A percentile compares a stretch with the other conserved stretches of the same genome.
These are phyloP conservation scores for Oleoguttula mirabilis DNA, from an alignment of 495 filamentous ascomycete species.

Conservation along the genomic window DNA sequence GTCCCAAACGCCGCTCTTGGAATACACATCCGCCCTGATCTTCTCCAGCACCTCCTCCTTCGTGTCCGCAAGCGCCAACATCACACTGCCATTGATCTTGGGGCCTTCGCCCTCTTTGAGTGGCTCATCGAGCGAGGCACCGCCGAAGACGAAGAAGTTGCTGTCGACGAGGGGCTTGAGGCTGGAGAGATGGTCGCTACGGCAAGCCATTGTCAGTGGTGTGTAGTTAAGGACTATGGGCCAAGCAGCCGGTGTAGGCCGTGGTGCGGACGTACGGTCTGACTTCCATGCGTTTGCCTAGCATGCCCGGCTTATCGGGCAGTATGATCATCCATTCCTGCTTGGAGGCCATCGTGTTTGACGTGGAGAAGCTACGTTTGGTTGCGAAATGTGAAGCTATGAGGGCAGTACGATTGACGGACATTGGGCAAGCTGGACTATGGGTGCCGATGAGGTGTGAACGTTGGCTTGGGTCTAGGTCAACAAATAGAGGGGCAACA, in stretches of 20 bases:
- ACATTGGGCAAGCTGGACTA: too few relatives aligned
- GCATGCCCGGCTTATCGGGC: constrained; percentile 59
- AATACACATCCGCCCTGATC: constrained; percentile 63
- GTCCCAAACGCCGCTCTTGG: constrained; percentile 67
- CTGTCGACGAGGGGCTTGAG: constrained; percentile 34
- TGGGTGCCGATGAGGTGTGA: too few relatives aligned
- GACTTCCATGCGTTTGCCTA: constrained; percentile 57
- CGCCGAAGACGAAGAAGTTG: constrained; percentile 45
- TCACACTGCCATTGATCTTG: constrained; percentile 56
- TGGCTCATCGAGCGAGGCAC: constrained; percentile 58
- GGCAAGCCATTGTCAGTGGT: constrained; percentile 1
- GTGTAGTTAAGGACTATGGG: neutral
- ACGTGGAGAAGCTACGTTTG: constrained; percentile 6
- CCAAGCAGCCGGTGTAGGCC: neutral
- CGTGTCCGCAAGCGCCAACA: constrained; percentile 50
- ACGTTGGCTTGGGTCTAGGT: too few relatives aligned
- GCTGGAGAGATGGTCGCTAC: constrained; percentile 46
- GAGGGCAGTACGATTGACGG: too few relatives aligned
- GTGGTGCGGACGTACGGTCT: constrained; percentile 46
- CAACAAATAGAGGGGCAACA: too few relatives aligned
- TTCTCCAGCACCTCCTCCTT: constrained; percentile 57
- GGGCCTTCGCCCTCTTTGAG: constrained; percentile 50
- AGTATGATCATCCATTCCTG: constrained; percentile 77
- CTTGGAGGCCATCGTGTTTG: constrained; percentile 11
- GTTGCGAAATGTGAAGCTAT: too few relatives aligned